Conservation (phyloP, 371 early-diverging fungal species). For the Mortierella sp. region DNA sequence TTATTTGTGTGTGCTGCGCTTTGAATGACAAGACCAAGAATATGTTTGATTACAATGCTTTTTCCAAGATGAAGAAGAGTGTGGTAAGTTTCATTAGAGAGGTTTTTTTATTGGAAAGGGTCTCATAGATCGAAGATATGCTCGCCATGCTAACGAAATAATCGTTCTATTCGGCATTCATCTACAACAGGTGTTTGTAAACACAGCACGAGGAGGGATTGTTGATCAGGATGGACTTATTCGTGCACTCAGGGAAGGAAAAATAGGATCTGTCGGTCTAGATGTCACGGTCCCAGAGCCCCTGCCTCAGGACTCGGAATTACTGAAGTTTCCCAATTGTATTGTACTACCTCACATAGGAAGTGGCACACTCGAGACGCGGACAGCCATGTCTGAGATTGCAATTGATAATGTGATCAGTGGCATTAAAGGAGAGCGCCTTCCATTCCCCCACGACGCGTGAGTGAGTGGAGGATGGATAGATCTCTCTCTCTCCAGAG, state of each 20-base stretch:
- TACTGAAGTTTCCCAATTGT: constrained; percentile 74
- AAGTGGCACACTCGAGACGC: constrained; percentile 85
- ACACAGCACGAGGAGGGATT: constrained; percentile 86
- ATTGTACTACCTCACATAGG: constrained; percentile 74
- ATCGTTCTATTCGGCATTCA: background rate
- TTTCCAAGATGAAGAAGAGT: constrained; percentile 77
- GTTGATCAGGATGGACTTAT: constrained; percentile 82
- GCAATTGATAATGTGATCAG: constrained; percentile 72
- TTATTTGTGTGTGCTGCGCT: constrained; percentile 81
- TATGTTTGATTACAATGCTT: constrained; percentile 76
- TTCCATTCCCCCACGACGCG: constrained; percentile 38
- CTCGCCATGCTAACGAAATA: too few relatives aligned
- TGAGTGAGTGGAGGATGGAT: constrained; percentile 1
- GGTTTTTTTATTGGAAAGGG: background rate
- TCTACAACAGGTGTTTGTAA: constrained; percentile 74
- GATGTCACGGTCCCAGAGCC: constrained; percentile 95
- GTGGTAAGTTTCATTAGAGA: constrained; percentile 59
- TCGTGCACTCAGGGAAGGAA: constrained; percentile 73
- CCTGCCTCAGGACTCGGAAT: constrained; percentile 69
- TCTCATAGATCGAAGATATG: too few relatives aligned
- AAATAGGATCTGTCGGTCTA: constrained; percentile 80
- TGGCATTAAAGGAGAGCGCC: constrained; percentile 59
- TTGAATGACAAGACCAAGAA: constrained; percentile 77
- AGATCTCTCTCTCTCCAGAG: background rate
- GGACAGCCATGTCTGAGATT: constrained; percentile 84